These are phyloP conservation scores for Tylopilus sp. DNA, from an alignment of 1,284 basidiomycete species.

Conservation along the genomic window DNA sequence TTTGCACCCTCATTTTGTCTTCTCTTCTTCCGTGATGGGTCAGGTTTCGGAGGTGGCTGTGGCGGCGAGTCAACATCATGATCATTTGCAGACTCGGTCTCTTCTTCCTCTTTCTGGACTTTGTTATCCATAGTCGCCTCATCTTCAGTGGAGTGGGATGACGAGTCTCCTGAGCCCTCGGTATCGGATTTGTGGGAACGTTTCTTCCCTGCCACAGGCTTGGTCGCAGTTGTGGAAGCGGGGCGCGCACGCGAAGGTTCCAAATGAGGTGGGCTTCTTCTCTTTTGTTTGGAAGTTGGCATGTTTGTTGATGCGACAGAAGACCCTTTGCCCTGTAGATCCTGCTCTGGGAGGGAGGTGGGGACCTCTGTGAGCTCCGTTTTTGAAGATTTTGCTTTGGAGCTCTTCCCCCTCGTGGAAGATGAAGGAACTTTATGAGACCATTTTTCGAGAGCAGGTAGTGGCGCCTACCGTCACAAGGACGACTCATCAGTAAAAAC, in stretches of 20 bases:
- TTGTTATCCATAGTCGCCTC: background rate
- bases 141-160: slow-evolving; percentile 8
- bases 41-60: slow-evolving; percentile 26
- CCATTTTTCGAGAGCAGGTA: slow-evolving; percentile 5
- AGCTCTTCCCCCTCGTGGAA: slow-evolving; percentile 10
- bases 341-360: slow-evolving; percentile 40
- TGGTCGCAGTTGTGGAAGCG: slow-evolving; percentile 3
- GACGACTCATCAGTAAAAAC: slow-evolving; percentile 7
- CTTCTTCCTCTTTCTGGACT: slow-evolving; percentile 39
- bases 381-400: slow-evolving; percentile 13
- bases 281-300: slow-evolving; percentile 8
- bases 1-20: slow-evolving; percentile 42
- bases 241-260: slow-evolving; percentile 3
- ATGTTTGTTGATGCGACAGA: background rate
- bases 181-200: slow-evolving; percentile 29
- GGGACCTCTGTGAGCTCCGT: slow-evolving; percentile 32
- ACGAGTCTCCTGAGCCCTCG: slow-evolving; percentile 21
- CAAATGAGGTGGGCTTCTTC: background rate
- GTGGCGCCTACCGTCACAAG: slow-evolving; percentile 1
- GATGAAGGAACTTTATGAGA: slow-evolving; percentile 11
- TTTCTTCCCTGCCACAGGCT: slow-evolving; percentile 19
- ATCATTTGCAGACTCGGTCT: slow-evolving; percentile 46
- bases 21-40: slow-evolving; percentile 49
- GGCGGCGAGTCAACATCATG: slow-evolving; percentile 24
- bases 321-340: slow-evolving; percentile 19